Conservation (phyloP, 768 basidiomycete species). For the Podaxis sp. region DNA sequence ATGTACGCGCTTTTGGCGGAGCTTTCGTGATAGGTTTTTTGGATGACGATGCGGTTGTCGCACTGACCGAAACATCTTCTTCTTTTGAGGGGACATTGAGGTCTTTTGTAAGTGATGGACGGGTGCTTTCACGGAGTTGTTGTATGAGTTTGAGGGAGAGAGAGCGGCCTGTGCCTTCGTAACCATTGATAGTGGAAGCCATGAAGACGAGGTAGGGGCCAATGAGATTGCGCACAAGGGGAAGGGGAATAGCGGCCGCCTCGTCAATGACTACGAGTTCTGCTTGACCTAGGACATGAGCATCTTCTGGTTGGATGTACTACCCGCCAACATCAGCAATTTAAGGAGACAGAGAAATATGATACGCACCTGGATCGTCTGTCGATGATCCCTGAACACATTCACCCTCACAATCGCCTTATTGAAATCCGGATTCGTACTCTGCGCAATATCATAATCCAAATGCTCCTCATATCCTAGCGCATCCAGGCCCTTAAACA, state of each 20-base stretch:
- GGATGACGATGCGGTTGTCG: slow-evolving; percentile 34
- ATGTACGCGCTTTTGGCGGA: slow-evolving; percentile 65
- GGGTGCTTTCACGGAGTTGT: slow-evolving; percentile 89
- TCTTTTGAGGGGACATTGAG: slow-evolving; percentile 32
- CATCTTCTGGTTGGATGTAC: slow-evolving; percentile 99
- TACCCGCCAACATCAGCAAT: slow-evolving; percentile 30
- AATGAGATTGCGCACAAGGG: slow-evolving; percentile 91
- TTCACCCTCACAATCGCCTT: slow-evolving; percentile 96
- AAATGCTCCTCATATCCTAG: slow-evolving; percentile 96
- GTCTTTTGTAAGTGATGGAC: slow-evolving; percentile 75
- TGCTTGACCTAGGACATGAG: slow-evolving; percentile 96
- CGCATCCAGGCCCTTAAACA: slow-evolving; percentile 94
- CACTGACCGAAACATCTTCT: slow-evolving; percentile 37
- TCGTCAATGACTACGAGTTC: slow-evolving; percentile 98
- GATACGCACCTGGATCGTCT: slow-evolving; percentile 87
- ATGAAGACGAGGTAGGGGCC: slow-evolving; percentile 98
- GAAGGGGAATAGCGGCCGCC: slow-evolving; percentile 96
- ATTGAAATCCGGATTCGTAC: slow-evolving; percentile 91
- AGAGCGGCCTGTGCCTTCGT: slow-evolving; percentile 99
- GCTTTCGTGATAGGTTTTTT: slow-evolving; percentile 58
- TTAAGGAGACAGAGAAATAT: background rate
- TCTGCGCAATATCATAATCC: slow-evolving; percentile 95
- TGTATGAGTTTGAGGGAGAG: slow-evolving; percentile 97
- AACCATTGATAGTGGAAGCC: slow-evolving; percentile 99
- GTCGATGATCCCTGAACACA: slow-evolving; percentile 88